These are phyloP conservation scores for Talaromyces marneffei DNA, from an alignment of 2,329 filamentous ascomycete species.

Conservation along the genomic window DNA sequence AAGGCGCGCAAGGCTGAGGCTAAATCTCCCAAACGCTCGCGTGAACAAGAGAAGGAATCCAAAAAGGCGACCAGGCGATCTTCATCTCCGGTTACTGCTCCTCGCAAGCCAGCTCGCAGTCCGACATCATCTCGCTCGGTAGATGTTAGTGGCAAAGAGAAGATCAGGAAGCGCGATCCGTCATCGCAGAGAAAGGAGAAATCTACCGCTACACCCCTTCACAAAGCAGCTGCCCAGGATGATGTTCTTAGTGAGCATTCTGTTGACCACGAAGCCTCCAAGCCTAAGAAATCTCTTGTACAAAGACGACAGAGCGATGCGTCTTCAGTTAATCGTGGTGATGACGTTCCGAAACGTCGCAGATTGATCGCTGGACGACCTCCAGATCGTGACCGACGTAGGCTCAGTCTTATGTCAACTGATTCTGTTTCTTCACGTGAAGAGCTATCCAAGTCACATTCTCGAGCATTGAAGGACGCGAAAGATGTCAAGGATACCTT, in stretches of 20 bases:
- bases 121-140: constrained; percentile 25
- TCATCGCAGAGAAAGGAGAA: constrained; percentile 11
- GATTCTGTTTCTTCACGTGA: constrained; percentile 38
- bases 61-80: constrained; percentile 28
- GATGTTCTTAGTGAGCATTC: constrained; percentile 21
- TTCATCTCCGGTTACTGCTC: constrained; percentile 32
- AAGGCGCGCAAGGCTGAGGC: constrained; percentile 31
- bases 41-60: constrained; percentile 37
- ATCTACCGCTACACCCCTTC: constrained; percentile 14
- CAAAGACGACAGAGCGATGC: constrained; percentile 30
- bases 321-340: constrained; percentile 22
- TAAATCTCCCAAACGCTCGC: constrained; percentile 36
- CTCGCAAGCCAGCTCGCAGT: constrained; percentile 29
- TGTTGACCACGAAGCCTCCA: constrained; percentile 32
- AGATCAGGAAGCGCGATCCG: constrained; percentile 2
- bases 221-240: constrained; percentile 21
- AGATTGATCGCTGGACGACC: constrained; percentile 39
- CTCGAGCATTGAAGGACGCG: constrained; percentile 9
- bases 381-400: constrained; percentile 31
- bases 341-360: constrained; percentile 35
- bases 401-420: constrained; percentile 35
- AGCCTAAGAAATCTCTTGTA: constrained; percentile 23
- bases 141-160: constrained; percentile 23
- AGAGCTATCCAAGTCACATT: constrained; percentile 27
- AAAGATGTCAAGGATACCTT: constrained; percentile 5